Evolutionary conservation across 202 grass and related monocot genomes (phyloP), one percentile per base, ranked within the genome.

Genomic region (Digitaria exilis): DNA sequence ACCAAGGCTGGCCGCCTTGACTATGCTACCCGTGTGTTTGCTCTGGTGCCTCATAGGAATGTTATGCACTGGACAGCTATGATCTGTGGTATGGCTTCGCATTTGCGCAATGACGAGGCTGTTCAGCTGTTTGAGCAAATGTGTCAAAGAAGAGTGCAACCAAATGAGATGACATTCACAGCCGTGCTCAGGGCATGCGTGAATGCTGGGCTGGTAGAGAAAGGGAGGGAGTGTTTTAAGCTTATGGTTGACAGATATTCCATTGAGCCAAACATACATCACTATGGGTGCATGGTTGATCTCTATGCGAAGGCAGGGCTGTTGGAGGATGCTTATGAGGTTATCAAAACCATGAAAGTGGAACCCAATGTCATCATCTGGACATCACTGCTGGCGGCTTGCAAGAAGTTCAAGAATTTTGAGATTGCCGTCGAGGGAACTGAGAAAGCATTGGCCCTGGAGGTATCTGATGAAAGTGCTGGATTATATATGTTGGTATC

Each of bases 231-330:
- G 28, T 84, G 86, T 19, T 89, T 93, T 65, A 25, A 68, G 14
- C 78, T 93, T 71, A 91, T 97, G 94, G 79, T 90, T 39, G 42
- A 86, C 21, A 79, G 84, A n/a, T 90, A 88, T 19, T 76, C 73
- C 17, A 19, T 88, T 41, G 83, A 91, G 87, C 94, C 94, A 3
- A 75, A 22, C 45, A 79, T 97, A 83, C 79, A 91, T 24, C 91
- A 97, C 62, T 97, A 91, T 49, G 94, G 87, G 0, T 97, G 94
- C 87, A 87, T 97, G 82, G 91, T 94, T 72, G 87, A 94, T 87
- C 81, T 94, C 48, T 90, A 86, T 59, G 87, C 87, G 18, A 91
- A 91, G 54, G 87, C 87, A n/a, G 94, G 91, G 73, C 60, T 71
- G 42, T 71, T 97, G 56, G 87, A 93, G 70, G 94, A 88, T 54